Conservation (phyloP, 2,329 filamentous ascomycete species). For the Cladosporium cucumerinum region DNA sequence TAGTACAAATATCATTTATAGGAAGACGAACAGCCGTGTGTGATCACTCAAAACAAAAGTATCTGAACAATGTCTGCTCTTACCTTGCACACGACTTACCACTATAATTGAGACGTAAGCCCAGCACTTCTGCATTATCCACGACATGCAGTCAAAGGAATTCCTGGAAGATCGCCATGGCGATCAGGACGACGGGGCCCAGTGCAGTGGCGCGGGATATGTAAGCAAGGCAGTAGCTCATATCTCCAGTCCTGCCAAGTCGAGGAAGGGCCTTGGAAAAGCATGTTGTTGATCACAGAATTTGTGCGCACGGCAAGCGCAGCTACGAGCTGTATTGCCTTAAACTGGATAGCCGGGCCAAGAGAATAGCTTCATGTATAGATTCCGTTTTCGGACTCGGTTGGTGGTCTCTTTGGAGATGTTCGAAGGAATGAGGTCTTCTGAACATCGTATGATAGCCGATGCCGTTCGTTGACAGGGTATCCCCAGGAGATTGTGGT, state of each 20-base stretch:
- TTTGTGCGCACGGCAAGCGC: not conserved
- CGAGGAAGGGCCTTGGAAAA: not conserved
- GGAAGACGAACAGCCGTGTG: not conserved
- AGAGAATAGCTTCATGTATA: not conserved
- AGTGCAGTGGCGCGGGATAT: not conserved
- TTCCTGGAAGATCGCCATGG: not conserved
- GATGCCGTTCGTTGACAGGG: not conserved
- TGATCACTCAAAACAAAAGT: not conserved
- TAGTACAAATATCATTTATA: not conserved
- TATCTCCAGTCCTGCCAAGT: slow-evolving; percentile 1
- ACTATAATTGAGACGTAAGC: not conserved
- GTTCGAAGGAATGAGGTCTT: not conserved
- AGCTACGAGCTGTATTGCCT: not conserved
- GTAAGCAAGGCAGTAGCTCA: not conserved
- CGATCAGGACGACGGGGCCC: not conserved
- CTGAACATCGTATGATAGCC: not conserved
- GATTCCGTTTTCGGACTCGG: too few species aligned
- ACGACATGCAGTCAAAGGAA: not conserved
- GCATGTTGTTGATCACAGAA: not conserved
- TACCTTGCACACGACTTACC: not conserved
- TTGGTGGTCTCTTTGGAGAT: not conserved
- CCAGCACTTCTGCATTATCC: not conserved
- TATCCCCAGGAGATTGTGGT: not conserved
- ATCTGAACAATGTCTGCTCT: not conserved
- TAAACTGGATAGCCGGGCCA: not conserved